A percentile compares a stretch with the other conserved stretches of the same genome.
Conservation (phyloP, 805 yeast genomes). For the Saccharomycopsis sp. region DNA sequence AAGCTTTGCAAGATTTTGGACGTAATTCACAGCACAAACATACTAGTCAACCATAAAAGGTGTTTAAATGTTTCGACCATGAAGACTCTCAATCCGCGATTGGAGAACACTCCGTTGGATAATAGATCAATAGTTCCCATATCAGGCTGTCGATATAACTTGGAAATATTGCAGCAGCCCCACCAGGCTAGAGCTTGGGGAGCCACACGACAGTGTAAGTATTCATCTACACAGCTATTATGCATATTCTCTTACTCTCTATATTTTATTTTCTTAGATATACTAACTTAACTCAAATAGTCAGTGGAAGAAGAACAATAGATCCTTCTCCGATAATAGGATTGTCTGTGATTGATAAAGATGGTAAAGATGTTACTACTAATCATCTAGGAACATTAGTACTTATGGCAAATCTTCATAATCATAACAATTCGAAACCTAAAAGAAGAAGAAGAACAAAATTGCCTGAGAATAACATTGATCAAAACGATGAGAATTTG, state of each 20-base stretch:
- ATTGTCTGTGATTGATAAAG: conserved; percentile 21
- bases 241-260: neutral
- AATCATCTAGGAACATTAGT: conserved; percentile 6
- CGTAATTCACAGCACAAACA: neutral
- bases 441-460: conserved; percentile 8
- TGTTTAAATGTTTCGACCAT: neutral
- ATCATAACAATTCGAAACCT: conserved; percentile 1
- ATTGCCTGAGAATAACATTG: neutral
- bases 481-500: conserved; percentile 5
- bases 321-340: conserved; percentile 31
- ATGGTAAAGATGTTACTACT: conserved; percentile 25
- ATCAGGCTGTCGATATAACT: neutral
- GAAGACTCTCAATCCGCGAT: neutral
- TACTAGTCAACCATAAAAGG: neutral
- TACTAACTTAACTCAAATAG: neutral
- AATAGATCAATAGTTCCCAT: neutral
- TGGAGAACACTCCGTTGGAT: neutral
- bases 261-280: neutral
- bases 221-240: neutral
- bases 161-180: conserved; percentile 28
- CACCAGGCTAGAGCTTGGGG: conserved; percentile 31
- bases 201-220: conserved; percentile 25
- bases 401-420: conserved; percentile 12
- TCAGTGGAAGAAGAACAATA: conserved; percentile 31
- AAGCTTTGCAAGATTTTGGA: neutral